These are phyloP conservation scores for Gaeumannomyces tritici DNA, from an alignment of 2,329 filamentous ascomycete species.

Conservation along the genomic window DNA sequence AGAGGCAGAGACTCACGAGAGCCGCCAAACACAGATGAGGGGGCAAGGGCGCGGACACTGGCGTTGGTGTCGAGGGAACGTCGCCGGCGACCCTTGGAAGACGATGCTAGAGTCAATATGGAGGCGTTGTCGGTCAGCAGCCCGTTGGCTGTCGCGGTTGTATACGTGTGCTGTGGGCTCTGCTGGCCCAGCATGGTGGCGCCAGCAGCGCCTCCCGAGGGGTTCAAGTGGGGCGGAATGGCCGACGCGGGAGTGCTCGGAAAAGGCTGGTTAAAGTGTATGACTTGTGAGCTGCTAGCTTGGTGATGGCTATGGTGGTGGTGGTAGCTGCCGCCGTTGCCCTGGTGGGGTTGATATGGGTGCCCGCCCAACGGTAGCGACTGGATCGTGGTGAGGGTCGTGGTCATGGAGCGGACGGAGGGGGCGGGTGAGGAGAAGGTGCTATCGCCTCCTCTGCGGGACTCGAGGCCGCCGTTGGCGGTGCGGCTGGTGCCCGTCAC, in stretches of 20 bases:
- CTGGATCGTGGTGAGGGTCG: slow-evolving; percentile 78
- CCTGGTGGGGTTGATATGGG: slow-evolving; percentile 15
- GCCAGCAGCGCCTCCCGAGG: slow-evolving; percentile 19
- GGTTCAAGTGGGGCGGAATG: slow-evolving; percentile 60
- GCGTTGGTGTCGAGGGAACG: slow-evolving; percentile 80
- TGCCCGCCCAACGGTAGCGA: slow-evolving; percentile 46
- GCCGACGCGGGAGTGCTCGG: slow-evolving; percentile 58
- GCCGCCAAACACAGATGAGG: slow-evolving; percentile 72
- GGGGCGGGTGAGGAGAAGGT: slow-evolving; percentile 78
- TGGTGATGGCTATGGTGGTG: slow-evolving; percentile 11
- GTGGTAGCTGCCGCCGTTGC: slow-evolving; percentile 24
- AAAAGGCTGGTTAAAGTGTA: slow-evolving; percentile 58
- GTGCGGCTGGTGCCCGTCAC: slow-evolving; percentile 67
- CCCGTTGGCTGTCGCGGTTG: slow-evolving; percentile 71
- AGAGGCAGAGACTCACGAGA: slow-evolving; percentile 72
- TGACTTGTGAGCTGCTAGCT: slow-evolving; percentile 29
- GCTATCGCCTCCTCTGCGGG: slow-evolving; percentile 60
- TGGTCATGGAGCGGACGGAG: slow-evolving; percentile 71
- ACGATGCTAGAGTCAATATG: slow-evolving; percentile 75
- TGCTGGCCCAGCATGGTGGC: not conserved
- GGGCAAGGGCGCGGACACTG: slow-evolving; percentile 74
- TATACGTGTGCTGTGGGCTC: slow-evolving; percentile 53
- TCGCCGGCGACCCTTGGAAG: slow-evolving; percentile 66
- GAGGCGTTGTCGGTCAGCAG: slow-evolving; percentile 78
- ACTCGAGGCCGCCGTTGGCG: slow-evolving; percentile 54